Percentiles rank a stretch among this genome's conserved stretches.
Conservation (phyloP, 2,329 filamentous ascomycete genomes). For the Neonectria ditissima region DNA sequence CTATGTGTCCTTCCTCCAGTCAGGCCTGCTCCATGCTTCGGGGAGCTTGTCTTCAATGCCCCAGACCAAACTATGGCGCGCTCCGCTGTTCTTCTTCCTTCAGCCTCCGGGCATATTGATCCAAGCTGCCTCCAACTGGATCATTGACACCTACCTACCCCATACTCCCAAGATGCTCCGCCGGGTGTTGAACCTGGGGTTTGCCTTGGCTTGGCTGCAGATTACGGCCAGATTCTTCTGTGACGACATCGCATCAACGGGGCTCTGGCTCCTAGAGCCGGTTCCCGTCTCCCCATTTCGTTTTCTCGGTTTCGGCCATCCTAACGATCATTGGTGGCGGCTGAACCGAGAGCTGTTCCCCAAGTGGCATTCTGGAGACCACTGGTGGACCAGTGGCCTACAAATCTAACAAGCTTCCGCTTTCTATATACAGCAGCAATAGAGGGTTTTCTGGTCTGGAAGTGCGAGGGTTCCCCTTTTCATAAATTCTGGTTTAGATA, state of each 20-base stretch:
- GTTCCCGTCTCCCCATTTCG: slow-evolving; percentile 81
- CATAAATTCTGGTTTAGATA: background rate
- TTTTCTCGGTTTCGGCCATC: slow-evolving; percentile 71
- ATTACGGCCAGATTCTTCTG: slow-evolving; percentile 73
- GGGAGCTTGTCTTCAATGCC: slow-evolving; percentile 77
- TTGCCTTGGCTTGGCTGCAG: slow-evolving; percentile 75
- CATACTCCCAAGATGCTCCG: slow-evolving; percentile 59
- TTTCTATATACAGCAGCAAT: background rate
- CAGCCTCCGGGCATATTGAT: slow-evolving; percentile 74
- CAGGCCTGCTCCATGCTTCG: slow-evolving; percentile 75
- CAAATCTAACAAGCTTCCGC: slow-evolving; percentile 40
- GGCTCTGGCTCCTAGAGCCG: slow-evolving; percentile 85
- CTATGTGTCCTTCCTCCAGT: slow-evolving; percentile 68
- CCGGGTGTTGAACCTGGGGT: slow-evolving; percentile 69
- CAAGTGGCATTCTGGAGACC: slow-evolving; percentile 66
- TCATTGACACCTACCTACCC: slow-evolving; percentile 53
- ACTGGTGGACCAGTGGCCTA: slow-evolving; percentile 69
- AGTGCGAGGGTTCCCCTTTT: background rate
- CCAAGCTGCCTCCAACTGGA: slow-evolving; percentile 60
- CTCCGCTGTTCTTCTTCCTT: slow-evolving; percentile 77
- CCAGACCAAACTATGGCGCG: slow-evolving; percentile 60
- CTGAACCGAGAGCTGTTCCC: slow-evolving; percentile 68
- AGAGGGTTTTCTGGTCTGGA: background rate
- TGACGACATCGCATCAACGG: slow-evolving; percentile 80
- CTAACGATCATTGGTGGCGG: slow-evolving; percentile 74